Evolutionary conservation across 768 basidiomycete species (phyloP).

Genomic region (Termitomyces sp.): DNA sequence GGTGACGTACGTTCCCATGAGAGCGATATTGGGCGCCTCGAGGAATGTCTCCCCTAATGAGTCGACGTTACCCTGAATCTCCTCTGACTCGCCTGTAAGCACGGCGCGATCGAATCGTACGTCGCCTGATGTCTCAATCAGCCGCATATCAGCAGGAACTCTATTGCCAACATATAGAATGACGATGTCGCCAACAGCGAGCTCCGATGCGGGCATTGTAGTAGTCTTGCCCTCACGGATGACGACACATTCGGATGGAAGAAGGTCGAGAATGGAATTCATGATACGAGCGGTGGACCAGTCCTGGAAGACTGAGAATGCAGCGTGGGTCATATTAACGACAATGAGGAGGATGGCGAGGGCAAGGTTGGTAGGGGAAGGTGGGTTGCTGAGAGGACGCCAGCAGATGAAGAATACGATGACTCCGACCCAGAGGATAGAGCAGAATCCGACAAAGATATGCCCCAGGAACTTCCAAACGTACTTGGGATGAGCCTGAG

Average conservation of each 20-base stretch:
- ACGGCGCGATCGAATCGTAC: slow-evolving; percentile 47
- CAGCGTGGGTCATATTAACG: slow-evolving; percentile 6
- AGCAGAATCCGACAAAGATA: slow-evolving; percentile 10
- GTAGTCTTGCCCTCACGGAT: slow-evolving; percentile 1
- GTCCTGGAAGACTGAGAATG: slow-evolving; percentile 8
- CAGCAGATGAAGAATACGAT: slow-evolving; percentile 12
- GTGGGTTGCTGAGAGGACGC: slow-evolving; percentile 9
- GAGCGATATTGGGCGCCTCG: slow-evolving; percentile 40
- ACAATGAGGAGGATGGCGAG: slow-evolving; percentile 10
- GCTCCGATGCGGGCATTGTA: slow-evolving; percentile 11
- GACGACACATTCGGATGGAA: slow-evolving; percentile 10
- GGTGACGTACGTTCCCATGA: slow-evolving; percentile 35
- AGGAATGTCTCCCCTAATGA: slow-evolving; percentile 41
- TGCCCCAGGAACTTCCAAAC: slow-evolving; percentile 1
- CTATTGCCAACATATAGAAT: slow-evolving; percentile 8
- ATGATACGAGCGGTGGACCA: slow-evolving; percentile 12
- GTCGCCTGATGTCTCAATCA: slow-evolving; percentile 45
- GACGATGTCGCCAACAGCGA: slow-evolving; percentile 10
- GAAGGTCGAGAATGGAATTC: slow-evolving; percentile 13
- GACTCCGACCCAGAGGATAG: slow-evolving; percentile 11
- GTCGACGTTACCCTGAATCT: slow-evolving; percentile 31
- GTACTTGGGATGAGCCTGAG: slow-evolving; percentile 4
- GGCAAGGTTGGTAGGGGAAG: slow-evolving; percentile 10
- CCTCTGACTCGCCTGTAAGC: slow-evolving; percentile 45
- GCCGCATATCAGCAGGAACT: slow-evolving; percentile 36